Evolutionary conservation across 106 monocot genomes (phyloP).

Genomic region (Dactylorhiza incarnata): DNA sequence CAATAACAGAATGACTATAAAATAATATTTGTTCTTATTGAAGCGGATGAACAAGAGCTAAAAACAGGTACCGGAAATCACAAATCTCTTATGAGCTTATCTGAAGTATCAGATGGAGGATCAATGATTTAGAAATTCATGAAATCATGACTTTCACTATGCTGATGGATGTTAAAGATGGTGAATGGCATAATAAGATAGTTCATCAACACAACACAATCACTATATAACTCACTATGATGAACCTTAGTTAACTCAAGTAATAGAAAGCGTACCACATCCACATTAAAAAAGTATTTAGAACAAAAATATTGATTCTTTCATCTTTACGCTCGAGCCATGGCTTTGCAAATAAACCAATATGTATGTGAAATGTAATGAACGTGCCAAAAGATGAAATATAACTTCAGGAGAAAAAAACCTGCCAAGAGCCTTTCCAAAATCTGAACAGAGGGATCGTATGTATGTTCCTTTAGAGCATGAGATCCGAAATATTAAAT

Average conservation of each 20-base stretch:
- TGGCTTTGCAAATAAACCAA: neutral
- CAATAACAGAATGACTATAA: too few relatives aligned
- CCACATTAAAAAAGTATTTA: neutral
- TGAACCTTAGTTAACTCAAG: neutral
- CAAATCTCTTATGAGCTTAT: neutral
- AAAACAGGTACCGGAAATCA: neutral
- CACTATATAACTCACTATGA: neutral
- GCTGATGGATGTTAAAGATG: neutral
- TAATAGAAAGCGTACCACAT: neutral
- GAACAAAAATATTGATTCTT: neutral
- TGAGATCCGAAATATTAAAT: conserved; percentile 85
- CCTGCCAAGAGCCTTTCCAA: conserved; percentile 97
- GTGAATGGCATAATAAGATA: neutral
- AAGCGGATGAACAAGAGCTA: too few relatives aligned
- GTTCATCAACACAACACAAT: neutral
- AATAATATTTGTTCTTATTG: too few relatives aligned
- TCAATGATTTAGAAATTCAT: neutral
- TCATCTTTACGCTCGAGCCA: neutral
- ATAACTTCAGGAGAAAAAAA: conserved; percentile 9
- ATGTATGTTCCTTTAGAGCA: conserved; percentile 99
- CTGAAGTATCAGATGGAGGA: neutral
- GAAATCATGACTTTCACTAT: neutral
- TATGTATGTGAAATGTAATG: neutral
- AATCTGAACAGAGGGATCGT: conserved; percentile 95
- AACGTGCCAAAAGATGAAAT: neutral